Conservation (phyloP, 1,284 basidiomycete genomes). For the Moesziomyces sp. region DNA sequence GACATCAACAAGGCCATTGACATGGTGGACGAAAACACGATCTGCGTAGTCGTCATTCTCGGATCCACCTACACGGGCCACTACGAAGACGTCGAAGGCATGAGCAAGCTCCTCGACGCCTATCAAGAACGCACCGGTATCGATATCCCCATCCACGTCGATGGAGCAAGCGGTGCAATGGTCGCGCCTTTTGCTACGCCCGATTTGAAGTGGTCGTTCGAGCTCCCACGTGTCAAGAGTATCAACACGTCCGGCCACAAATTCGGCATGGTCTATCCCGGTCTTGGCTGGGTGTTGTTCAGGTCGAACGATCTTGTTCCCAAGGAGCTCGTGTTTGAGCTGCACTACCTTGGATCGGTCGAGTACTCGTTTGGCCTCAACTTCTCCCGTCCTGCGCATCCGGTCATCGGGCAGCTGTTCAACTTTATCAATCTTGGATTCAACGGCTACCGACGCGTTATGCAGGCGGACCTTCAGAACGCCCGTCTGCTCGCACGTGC, state of each 20-base stretch:
- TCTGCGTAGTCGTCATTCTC: slow-evolving; percentile 72
- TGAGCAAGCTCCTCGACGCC: slow-evolving; percentile 84
- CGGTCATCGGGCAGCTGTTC: slow-evolving; percentile 92
- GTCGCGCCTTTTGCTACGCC: slow-evolving; percentile 81
- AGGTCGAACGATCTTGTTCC: slow-evolving; percentile 70
- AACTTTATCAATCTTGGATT: slow-evolving; percentile 71
- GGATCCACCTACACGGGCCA: slow-evolving; percentile 87
- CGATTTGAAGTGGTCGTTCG: slow-evolving; percentile 79
- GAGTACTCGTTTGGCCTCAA: slow-evolving; percentile 83
- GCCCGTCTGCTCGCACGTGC: slow-evolving; percentile 82
- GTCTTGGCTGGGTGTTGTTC: slow-evolving; percentile 70
- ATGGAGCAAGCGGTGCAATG: slow-evolving; percentile 68
- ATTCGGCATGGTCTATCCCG: slow-evolving; percentile 86
- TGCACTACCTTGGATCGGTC: slow-evolving; percentile 73
- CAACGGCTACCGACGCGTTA: slow-evolving; percentile 71
- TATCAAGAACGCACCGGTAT: slow-evolving; percentile 83
- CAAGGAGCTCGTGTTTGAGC: slow-evolving; percentile 79
- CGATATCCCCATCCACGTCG: slow-evolving; percentile 74
- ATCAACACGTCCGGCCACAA: slow-evolving; percentile 81
- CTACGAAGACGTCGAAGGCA: slow-evolving; percentile 89
- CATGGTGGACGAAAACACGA: slow-evolving; percentile 86
- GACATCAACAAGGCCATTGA: slow-evolving; percentile 86
- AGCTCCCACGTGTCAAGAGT: slow-evolving; percentile 77
- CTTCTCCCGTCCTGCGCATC: slow-evolving; percentile 89
- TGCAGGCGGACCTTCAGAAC: slow-evolving; percentile 79